These are phyloP conservation scores for Neonothopanus nambi DNA, from an alignment of 1,284 basidiomycete species.

Conservation along the genomic window DNA sequence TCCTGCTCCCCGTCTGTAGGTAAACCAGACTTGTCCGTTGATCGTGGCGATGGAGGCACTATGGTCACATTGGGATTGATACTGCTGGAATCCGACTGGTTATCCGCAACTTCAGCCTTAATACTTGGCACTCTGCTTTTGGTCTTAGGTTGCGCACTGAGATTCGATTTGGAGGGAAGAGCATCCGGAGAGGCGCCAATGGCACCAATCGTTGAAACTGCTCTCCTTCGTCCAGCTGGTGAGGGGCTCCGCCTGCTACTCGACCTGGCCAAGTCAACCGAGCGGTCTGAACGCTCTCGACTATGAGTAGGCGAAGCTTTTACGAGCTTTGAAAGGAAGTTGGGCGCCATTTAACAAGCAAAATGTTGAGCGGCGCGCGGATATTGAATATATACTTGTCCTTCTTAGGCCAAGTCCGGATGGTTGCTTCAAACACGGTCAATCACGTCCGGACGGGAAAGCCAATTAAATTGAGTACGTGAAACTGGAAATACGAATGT, in stretches of 20 bases:
- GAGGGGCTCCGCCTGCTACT: slow-evolving; percentile 28
- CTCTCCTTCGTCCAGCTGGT: slow-evolving; percentile 8
- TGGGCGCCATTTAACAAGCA: slow-evolving; percentile 42
- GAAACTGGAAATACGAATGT: too few relatives aligned
- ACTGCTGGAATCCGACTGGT: slow-evolving; percentile 30
- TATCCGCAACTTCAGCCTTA: slow-evolving; percentile 11
- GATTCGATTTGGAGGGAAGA: neutral
- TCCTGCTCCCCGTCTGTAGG: slow-evolving; percentile 16
- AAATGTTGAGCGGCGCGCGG: too few relatives aligned
- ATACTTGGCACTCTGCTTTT: slow-evolving; percentile 18
- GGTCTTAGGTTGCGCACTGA: neutral
- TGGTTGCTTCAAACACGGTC: too few relatives aligned
- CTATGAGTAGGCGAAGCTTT: slow-evolving; percentile 25
- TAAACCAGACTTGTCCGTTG: slow-evolving; percentile 23
- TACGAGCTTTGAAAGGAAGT: slow-evolving; percentile 53
- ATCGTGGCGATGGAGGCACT: slow-evolving; percentile 54
- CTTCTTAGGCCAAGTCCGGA: too few relatives aligned
- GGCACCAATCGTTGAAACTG: slow-evolving; percentile 12
- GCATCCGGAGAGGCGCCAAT: slow-evolving; percentile 23
- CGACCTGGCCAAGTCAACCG: slow-evolving; percentile 23
- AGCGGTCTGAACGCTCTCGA: slow-evolving; percentile 28
- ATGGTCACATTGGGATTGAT: slow-evolving; percentile 52
- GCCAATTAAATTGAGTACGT: too few relatives aligned
- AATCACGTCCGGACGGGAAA: too few relatives aligned
- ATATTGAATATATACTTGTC: too few relatives aligned